Evolutionary conservation across 2,329 filamentous ascomycete genomes (phyloP), one percentile per base, ranked within the genome.

Genomic region (Huntiella bhutanensis): DNA sequence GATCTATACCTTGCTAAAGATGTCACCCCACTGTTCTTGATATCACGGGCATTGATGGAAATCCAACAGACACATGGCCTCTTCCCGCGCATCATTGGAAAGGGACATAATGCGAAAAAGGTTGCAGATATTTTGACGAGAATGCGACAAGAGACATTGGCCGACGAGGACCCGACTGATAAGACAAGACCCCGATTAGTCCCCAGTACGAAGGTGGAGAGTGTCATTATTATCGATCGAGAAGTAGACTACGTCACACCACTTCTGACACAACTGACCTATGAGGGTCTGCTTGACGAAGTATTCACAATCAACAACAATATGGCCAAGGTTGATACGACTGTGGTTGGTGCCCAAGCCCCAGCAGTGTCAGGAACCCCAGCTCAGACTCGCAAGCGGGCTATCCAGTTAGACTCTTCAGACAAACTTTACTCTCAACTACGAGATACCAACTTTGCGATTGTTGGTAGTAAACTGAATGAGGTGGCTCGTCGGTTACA

Each of bases 281-380:
- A 98, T 56, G 88, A 98, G 63, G 91, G 91, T 3, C 68, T 98
- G 19, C 80, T 98, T 46, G 92, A 98, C 57, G 91, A 98, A 59
- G 72, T 91, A 12, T 92, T 93, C 57, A 80, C 82, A 32, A 93
- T 98, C 51, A 76, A 83, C 53, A 82, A 95, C 57, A 96, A 92
- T 56, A 86, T 93, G 58, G 80, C 84, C 34, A 91, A 96, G 58
- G 77, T 96, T 16, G 88, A 96, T 58, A 84, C 85, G 2, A 86
- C 86, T 1, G 75, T 96, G 50, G 77, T 95, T 7, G 88, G 88
- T 8, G 72, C 73, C n/a, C 48, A 50, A 32, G 69, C 78, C 19
- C 69, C 80, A 32, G 75, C 77, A 48, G 69, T 73, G 44, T 28
- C 36, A n/a, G 68, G 69, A 5, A 66, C 80, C 13, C 65, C 70